Conservation (phyloP, 2,329 filamentous ascomycete species). For the Colletotrichum ledebouriae region DNA sequence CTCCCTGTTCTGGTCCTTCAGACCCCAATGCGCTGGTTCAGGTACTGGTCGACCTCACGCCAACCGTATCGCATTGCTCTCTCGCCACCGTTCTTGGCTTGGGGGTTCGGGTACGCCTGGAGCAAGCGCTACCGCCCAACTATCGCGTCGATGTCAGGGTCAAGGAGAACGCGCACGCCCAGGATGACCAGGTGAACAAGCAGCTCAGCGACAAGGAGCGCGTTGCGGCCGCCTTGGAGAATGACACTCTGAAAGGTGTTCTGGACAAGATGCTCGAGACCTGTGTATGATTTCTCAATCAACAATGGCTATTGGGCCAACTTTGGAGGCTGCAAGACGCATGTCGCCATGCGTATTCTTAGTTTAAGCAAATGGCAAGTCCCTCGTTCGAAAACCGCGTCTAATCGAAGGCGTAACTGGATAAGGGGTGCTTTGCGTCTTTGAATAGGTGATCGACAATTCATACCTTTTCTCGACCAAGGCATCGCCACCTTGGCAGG, state of each 20-base stretch:
- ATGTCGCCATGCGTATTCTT: conserved; percentile 16
- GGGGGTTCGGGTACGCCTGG: conserved; percentile 89
- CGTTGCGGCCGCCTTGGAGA: conserved; percentile 94
- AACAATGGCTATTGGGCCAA: background rate
- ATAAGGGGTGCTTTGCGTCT: background rate
- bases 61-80: conserved; percentile 96
- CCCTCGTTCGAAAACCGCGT: background rate
- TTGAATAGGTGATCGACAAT: conserved; percentile 32
- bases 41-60: conserved; percentile 91
- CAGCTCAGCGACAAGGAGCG: conserved; percentile 97
- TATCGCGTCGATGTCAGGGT: conserved; percentile 94
- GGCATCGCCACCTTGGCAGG: conserved; percentile 27
- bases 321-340: background rate
- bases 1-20: conserved; percentile 69
- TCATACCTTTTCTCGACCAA: conserved; percentile 11
- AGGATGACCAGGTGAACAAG: conserved; percentile 96
- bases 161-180: conserved; percentile 95
- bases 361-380: background rate
- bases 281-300: conserved; percentile 67
- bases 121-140: conserved; percentile 90
- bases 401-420: background rate
- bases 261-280: conserved; percentile 95
- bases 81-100: conserved; percentile 96
- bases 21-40: conserved; percentile 72
- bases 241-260: conserved; percentile 88